Evolutionary conservation across 2,329 filamentous ascomycete genomes (phyloP).

Genomic region (Tympanopsis confertula): DNA sequence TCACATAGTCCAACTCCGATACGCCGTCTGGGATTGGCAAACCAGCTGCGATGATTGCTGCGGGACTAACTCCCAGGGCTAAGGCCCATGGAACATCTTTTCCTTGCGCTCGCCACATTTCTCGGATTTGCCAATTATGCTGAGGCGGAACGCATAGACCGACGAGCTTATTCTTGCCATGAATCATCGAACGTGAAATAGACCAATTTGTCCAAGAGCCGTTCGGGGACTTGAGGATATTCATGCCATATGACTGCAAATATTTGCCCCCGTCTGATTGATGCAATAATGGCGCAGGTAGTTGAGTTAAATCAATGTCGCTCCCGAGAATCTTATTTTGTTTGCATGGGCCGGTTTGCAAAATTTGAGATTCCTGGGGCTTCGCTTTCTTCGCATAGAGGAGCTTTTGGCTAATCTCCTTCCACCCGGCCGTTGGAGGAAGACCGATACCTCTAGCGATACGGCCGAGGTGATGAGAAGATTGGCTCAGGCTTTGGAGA

Average conservation of each 20-base stretch:
- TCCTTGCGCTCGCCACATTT: constrained; percentile 31
- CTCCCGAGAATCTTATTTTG: constrained; percentile 21
- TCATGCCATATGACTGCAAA: constrained; percentile 35
- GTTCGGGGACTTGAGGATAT: constrained; percentile 30
- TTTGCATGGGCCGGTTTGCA: constrained; percentile 27
- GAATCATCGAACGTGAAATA: constrained; percentile 31
- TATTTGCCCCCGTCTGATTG: constrained; percentile 34
- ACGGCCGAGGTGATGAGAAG: constrained; percentile 21
- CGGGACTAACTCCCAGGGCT: constrained; percentile 33
- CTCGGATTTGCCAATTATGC: constrained; percentile 30
- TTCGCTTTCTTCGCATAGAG: constrained; percentile 16
- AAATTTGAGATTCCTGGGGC: constrained; percentile 17
- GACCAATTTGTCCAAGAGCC: constrained; percentile 34
- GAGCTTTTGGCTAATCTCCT: constrained; percentile 28
- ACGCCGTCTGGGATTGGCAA: constrained; percentile 37
- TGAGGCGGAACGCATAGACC: constrained; percentile 30
- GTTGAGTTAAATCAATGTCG: constrained; percentile 27
- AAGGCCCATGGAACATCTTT: constrained; percentile 33
- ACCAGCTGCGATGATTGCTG: constrained; percentile 31
- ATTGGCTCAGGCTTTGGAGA: constrained; percentile 21
- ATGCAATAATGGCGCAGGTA: constrained; percentile 30
- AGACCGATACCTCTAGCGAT: constrained; percentile 28
- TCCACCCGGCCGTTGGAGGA: constrained; percentile 19
- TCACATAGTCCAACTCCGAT: constrained; percentile 33
- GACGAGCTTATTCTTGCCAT: constrained; percentile 25